These are phyloP conservation scores for Neoarthrinium moseri DNA, from an alignment of 2,329 filamentous ascomycete genomes.

Conservation along the genomic window DNA sequence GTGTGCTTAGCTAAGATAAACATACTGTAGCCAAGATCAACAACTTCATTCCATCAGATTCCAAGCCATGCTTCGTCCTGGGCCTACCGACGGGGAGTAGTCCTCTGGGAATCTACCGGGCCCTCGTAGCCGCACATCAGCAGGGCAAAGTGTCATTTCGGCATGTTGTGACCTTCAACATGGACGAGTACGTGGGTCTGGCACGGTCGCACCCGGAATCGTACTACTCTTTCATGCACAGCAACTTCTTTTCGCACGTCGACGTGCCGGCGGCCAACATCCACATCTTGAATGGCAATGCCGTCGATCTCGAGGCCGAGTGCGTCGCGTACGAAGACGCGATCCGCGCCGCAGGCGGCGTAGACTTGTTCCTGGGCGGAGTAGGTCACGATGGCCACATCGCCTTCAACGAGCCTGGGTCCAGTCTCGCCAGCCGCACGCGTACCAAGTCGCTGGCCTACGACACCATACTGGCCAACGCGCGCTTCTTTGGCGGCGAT, in stretches of 20 bases:
- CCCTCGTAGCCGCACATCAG: constrained; percentile 63
- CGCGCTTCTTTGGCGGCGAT: constrained; percentile 67
- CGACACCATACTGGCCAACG: constrained; percentile 57
- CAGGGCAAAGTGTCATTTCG: constrained; percentile 61
- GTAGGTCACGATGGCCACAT: constrained; percentile 79
- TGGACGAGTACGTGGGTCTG: not conserved
- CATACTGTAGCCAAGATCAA: not conserved
- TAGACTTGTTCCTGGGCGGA: constrained; percentile 75
- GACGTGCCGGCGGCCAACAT: constrained; percentile 49
- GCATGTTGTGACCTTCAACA: constrained; percentile 43
- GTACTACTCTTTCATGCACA: constrained; percentile 83
- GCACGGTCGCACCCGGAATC: constrained; percentile 71
- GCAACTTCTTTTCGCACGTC: constrained; percentile 64
- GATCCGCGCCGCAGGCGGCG: constrained; percentile 67
- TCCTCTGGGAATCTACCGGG: constrained; percentile 67
- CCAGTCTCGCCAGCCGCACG: not conserved
- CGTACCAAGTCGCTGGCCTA: not conserved
- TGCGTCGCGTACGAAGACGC: constrained; percentile 72
- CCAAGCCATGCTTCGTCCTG: not conserved
- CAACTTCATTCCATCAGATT: not conserved
- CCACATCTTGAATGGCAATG: constrained; percentile 74
- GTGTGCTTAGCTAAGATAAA: too few relatives aligned
- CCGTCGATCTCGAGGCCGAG: constrained; percentile 65
- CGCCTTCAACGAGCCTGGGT: constrained; percentile 74
- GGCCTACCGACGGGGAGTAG: constrained; percentile 68